These are phyloP conservation scores for Kentomonas sorsogonicus DNA, from an alignment of 208 protist genomes.

Conservation along the genomic window DNA sequence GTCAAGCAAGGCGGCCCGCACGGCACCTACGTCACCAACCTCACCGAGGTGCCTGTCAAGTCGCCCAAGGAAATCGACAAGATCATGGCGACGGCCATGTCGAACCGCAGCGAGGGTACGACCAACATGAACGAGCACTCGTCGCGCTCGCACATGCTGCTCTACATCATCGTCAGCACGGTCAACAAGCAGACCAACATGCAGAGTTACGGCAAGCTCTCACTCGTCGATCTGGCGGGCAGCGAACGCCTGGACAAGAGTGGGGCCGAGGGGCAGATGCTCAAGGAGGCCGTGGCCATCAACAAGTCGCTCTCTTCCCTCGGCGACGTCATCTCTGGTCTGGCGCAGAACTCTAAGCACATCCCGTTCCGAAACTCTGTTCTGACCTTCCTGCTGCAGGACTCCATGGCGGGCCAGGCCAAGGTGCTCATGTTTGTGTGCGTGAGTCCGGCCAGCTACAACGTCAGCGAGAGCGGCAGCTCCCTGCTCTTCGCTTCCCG, in stretches of 20 bases:
- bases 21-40: constrained; percentile 88
- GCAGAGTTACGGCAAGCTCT: constrained; percentile 91
- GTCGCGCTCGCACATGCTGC: constrained; percentile 92
- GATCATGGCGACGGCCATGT: constrained; percentile 75
- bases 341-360: constrained; percentile 80
- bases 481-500: constrained; percentile 89
- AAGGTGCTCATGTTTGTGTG: constrained; percentile 96
- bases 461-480: constrained; percentile 81
- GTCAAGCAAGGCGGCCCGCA: constrained; percentile 85
- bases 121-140: constrained; percentile 94
- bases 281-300: constrained; percentile 90
- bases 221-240: constrained; percentile 90
- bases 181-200: constrained; percentile 86
- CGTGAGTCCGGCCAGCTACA: constrained; percentile 92
- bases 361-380: constrained; percentile 91
- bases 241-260: constrained; percentile 90
- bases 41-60: constrained; percentile 70
- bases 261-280: constrained; percentile 71
- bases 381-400: constrained; percentile 88
- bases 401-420: constrained; percentile 91
- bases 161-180: constrained; percentile 86
- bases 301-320: constrained; percentile 90
- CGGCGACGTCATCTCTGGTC: constrained; percentile 86
- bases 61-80: constrained; percentile 63
- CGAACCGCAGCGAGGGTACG: constrained; percentile 70